Conservation (phyloP, 805 yeast species). For the Saccharomyces jurei region DNA sequence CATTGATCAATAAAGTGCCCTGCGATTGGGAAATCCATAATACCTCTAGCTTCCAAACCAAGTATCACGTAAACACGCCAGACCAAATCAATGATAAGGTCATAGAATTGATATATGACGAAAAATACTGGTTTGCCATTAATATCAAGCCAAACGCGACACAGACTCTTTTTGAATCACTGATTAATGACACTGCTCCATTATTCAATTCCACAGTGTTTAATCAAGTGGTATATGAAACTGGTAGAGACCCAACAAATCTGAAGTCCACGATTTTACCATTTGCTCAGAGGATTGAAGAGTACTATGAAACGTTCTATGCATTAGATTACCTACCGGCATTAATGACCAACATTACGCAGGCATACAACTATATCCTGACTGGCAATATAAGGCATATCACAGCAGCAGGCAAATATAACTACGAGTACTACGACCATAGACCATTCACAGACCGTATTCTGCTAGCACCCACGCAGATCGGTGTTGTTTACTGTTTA, state of each 20-base stretch:
- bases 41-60: slow-evolving; percentile 17
- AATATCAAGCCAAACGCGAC: slow-evolving; percentile 45
- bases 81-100: slow-evolving; percentile 32
- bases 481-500: slow-evolving; percentile 65
- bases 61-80: slow-evolving; percentile 11
- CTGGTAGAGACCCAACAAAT: slow-evolving; percentile 53
- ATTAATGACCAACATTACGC: slow-evolving; percentile 14
- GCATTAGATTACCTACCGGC: slow-evolving; percentile 5
- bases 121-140: slow-evolving; percentile 57
- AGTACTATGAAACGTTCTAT: slow-evolving; percentile 2
- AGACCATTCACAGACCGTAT: slow-evolving; percentile 44
- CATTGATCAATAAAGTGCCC: slow-evolving; percentile 7
- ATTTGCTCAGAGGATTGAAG: slow-evolving; percentile 32
- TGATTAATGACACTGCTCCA: slow-evolving; percentile 10
- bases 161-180: slow-evolving; percentile 18
- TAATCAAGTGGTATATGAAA: slow-evolving; percentile 43
- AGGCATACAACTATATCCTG: neutral
- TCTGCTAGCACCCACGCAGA: slow-evolving; percentile 60
- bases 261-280: slow-evolving; percentile 41
- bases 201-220: slow-evolving; percentile 14
- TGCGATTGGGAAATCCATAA: slow-evolving; percentile 30
- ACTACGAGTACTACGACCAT: slow-evolving; percentile 35
- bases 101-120: slow-evolving; percentile 39
- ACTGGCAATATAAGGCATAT: slow-evolving; percentile 4
- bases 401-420: slow-evolving; percentile 25